Conservation (phyloP, 2,329 filamentous ascomycete genomes). For the Neonectria neomacrospora region DNA sequence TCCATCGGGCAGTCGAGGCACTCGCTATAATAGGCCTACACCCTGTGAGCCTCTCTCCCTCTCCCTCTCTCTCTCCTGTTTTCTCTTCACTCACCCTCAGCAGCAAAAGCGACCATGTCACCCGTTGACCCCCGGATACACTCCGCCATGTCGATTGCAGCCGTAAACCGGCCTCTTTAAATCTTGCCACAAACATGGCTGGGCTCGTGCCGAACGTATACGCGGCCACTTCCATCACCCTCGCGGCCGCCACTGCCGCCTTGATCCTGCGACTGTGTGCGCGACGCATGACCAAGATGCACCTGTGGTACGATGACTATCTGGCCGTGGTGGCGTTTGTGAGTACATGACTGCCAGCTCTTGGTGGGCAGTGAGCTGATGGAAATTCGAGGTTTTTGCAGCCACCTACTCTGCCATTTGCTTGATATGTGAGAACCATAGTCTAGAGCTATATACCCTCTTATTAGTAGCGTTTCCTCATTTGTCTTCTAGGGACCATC, state of each 20-base stretch:
- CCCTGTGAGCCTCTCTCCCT: too few relatives aligned
- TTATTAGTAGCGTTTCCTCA: neutral
- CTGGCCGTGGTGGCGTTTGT: constrained; percentile 37
- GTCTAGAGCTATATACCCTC: neutral
- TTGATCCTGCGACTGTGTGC: constrained; percentile 35
- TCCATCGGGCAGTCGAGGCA: too few relatives aligned
- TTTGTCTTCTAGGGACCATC: constrained; percentile 27
- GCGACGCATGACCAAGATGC: constrained; percentile 35
- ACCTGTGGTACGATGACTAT: constrained; percentile 41
- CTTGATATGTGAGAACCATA: constrained; percentile 28
- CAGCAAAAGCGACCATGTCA: neutral
- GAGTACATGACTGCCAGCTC: neutral
- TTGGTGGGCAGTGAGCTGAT: too few relatives aligned
- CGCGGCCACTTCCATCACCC: constrained; percentile 35
- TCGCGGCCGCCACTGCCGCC: constrained; percentile 33
- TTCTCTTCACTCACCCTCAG: neutral
- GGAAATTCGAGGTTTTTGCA: constrained; percentile 28
- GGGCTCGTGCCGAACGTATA: constrained; percentile 39
- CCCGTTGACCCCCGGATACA: neutral
- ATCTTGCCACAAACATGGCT: constrained; percentile 31
- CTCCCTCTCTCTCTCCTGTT: neutral
- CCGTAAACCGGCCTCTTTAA: neutral
- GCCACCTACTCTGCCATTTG: constrained; percentile 33
- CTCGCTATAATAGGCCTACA: neutral
- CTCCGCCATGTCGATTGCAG: neutral